Evolutionary conservation across 192 early-diverging fungal species (phyloP).

Genomic region (Dissophora ornata): DNA sequence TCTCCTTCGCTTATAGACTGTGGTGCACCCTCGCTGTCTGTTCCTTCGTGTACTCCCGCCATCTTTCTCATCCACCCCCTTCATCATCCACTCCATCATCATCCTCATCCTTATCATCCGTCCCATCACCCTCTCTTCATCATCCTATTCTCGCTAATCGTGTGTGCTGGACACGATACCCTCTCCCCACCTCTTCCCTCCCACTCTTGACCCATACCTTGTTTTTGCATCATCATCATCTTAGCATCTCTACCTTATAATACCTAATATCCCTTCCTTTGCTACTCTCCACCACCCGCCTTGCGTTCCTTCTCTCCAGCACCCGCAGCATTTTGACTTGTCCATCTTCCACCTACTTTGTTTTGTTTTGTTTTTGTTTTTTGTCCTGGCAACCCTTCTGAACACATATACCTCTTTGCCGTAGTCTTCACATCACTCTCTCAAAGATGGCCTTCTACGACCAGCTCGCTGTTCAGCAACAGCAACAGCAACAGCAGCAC

Average conservation of each 20-base stretch:
- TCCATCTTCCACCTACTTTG: too few relatives aligned
- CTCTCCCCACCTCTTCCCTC: not conserved
- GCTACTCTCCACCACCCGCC: not conserved
- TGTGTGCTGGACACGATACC: not conserved
- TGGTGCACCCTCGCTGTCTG: too few relatives aligned
- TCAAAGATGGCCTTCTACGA: conserved; percentile 45
- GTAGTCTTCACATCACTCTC: not conserved
- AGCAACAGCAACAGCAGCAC: conserved; percentile 17
- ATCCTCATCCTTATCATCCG: not conserved
- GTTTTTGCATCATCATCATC: too few relatives aligned
- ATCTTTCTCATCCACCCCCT: not conserved
- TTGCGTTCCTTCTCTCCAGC: too few relatives aligned
- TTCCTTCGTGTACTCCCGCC: not conserved
- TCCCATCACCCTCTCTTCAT: not conserved
- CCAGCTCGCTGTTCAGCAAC: conserved; percentile 41
- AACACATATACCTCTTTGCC: conserved; percentile 2
- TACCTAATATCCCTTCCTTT: too few relatives aligned
- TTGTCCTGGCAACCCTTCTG: not conserved
- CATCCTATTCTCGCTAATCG: not conserved
- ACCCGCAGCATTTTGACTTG: too few relatives aligned
- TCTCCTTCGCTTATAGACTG: too few relatives aligned
- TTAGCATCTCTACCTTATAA: too few relatives aligned
- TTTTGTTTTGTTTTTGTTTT: not conserved
- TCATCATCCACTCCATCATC: not conserved
- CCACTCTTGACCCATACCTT: not conserved